A percentile compares a stretch with the other conserved stretches of the same genome.
phyloP scores from a whole-genome alignment of 1,284 basidiomycete genomes.

The Naganishia cerealis region DNA sequence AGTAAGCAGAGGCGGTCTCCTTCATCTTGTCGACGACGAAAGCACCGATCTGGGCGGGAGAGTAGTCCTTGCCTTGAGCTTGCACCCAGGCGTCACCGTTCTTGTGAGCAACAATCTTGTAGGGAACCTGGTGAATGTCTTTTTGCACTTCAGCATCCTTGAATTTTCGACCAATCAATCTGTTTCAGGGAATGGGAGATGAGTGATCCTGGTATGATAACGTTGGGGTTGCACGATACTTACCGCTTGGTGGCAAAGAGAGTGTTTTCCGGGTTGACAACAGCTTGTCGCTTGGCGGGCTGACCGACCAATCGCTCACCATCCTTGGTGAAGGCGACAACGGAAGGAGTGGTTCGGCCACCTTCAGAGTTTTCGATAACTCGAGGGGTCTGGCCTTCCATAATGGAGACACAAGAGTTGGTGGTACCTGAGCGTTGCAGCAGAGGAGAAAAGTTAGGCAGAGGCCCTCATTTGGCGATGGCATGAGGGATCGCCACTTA shows the following conservation, averaged over 20 bases:
- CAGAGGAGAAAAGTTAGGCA: neutral
- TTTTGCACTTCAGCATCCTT: slow-evolving; percentile 89
- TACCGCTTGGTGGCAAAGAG: slow-evolving; percentile 91
- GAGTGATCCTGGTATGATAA: neutral
- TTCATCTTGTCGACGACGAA: slow-evolving; percentile 90
- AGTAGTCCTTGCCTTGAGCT: slow-evolving; percentile 62
- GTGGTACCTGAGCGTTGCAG: slow-evolving; percentile 42
- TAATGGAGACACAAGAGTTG: slow-evolving; percentile 90
- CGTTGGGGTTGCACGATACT: slow-evolving; percentile 23
- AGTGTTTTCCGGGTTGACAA: slow-evolving; percentile 93
- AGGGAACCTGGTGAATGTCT: slow-evolving; percentile 69
- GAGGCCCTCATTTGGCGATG: no score
- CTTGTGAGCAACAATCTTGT: slow-evolving; percentile 69
- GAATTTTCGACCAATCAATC: slow-evolving; percentile 88
- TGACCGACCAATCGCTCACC: slow-evolving; percentile 90
- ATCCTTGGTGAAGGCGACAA: slow-evolving; percentile 96
- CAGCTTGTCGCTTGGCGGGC: slow-evolving; percentile 94
- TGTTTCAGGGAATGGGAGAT: slow-evolving; percentile 29
- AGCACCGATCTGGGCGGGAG: slow-evolving; percentile 68
- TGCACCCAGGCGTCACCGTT: slow-evolving; percentile 73
- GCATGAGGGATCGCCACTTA: slow-evolving; percentile 29
- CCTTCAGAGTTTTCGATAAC: slow-evolving; percentile 98
- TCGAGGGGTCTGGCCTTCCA: slow-evolving; percentile 91
- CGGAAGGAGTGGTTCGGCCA: slow-evolving; percentile 94
- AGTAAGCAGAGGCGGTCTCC: slow-evolving; percentile 87